phyloP scores from a whole-genome alignment of 805 yeast species.

The Lipomyces oligophaga region DNA sequence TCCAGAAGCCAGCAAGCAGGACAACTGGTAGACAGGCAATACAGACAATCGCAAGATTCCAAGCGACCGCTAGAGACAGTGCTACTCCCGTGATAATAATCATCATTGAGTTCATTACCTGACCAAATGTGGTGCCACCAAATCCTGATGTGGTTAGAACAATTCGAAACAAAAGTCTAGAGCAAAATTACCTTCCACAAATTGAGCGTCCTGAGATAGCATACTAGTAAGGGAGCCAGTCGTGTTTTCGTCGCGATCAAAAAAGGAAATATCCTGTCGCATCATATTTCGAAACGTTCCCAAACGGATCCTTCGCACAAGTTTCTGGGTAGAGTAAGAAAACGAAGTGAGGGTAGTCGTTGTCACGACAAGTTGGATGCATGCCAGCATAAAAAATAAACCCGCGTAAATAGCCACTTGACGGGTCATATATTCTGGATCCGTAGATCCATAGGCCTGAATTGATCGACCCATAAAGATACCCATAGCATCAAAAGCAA shows the following conservation, averaged over 20 bases:
- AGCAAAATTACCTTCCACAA: constrained; percentile 25
- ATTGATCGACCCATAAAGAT: constrained; percentile 25
- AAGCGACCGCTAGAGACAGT: constrained; percentile 41
- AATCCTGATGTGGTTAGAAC: constrained; percentile 25
- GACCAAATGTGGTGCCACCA: constrained; percentile 36
- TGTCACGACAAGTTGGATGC: constrained; percentile 11
- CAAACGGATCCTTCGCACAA: constrained; percentile 32
- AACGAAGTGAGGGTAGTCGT: constrained; percentile 7
- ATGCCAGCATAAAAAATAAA: constrained; percentile 22
- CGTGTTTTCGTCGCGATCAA: constrained; percentile 32
- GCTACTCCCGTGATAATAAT: constrained; percentile 41
- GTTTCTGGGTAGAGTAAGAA: constrained; percentile 22
- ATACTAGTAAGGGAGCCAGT: constrained; percentile 32
- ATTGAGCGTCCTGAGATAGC: constrained; percentile 34
- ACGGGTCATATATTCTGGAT: constrained; percentile 29
- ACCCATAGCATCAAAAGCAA: constrained; percentile 38
- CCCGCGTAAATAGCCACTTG: constrained; percentile 17
- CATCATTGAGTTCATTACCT: constrained; percentile 36
- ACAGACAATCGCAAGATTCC: constrained; percentile 45
- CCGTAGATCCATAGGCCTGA: constrained; percentile 6
- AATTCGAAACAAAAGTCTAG: neutral
- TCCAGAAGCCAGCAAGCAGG: constrained; percentile 42
- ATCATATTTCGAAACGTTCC: constrained; percentile 29
- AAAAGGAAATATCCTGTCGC: constrained; percentile 34
- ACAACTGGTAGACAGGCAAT: constrained; percentile 38